These are phyloP conservation scores for Colletotrichum sp. DNA, from an alignment of 2,329 filamentous ascomycete species.

Conservation along the genomic window DNA sequence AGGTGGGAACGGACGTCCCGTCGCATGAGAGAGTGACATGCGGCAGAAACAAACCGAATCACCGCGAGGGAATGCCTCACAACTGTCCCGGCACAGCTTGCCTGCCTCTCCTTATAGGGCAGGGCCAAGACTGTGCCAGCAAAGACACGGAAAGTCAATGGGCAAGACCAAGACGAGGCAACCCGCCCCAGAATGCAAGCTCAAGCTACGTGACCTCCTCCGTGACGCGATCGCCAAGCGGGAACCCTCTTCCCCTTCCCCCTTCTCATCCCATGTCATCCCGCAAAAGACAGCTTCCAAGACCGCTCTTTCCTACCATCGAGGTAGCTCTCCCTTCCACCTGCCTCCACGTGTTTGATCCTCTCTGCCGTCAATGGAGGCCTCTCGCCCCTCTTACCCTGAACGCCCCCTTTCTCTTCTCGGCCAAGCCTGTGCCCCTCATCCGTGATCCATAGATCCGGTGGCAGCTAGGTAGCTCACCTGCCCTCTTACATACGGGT, in stretches of 20 bases:
- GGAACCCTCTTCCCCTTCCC: not conserved
- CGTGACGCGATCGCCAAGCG: conserved; percentile 14
- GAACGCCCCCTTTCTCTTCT: not conserved
- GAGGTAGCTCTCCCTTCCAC: not conserved
- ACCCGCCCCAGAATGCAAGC: not conserved
- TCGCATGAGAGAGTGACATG: not conserved
- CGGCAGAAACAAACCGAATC: conserved; percentile 14
- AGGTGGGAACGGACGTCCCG: not conserved
- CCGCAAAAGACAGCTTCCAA: not conserved
- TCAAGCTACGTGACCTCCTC: not conserved
- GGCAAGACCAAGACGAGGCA: not conserved
- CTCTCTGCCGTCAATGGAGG: conserved; percentile 11
- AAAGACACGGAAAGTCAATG: not conserved
- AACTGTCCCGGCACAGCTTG: not conserved
- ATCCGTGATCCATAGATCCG: not conserved
- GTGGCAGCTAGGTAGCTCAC: not conserved
- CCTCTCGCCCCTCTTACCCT: conserved; percentile 8
- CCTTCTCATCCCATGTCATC: not conserved
- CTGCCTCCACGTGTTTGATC: conserved; percentile 15
- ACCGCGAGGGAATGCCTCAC: not conserved
- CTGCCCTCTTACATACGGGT: not conserved
- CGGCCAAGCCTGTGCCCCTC: not conserved
- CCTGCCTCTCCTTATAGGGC: not conserved
- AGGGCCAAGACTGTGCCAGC: not conserved
- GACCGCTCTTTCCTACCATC: conserved; percentile 3